Base-by-base conservation (phyloP, 202 grass and related monocot genomes). In the Schoenoplectus tabernaemontani region DNA sequence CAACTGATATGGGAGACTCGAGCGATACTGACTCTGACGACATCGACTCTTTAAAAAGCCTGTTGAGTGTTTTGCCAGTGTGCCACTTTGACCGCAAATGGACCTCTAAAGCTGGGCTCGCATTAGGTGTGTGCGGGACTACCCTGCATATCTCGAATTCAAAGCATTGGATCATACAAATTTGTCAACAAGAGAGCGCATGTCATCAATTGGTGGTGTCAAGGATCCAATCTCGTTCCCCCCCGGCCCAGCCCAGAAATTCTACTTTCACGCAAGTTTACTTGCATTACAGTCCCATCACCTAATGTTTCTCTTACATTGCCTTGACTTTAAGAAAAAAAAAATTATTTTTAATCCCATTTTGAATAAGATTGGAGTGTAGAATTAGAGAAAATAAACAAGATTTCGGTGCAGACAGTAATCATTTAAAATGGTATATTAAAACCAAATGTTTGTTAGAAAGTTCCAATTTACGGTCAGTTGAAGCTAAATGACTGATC, bases 151-250 rank as follows among this genome's bases (percentile, higher is more conserved):
- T 68, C 92, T 99, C 16, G 92, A 99, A 84, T 91, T 58, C 71
- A 96, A 82, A 83, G 96, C 96, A 12, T 86, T 99, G 0, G 96
- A 99, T 83, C 96, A 99, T 57, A 92, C 96, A 9, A 99, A 93
- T 81, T 90, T 99, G 7, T 99, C 96, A 19, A 92, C 96, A 23
- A 86, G 90, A 28, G 53, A 64, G 60, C 56, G 60, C 2, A 84
- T 81, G 75, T 93, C 89, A 34, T 59, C 59, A 19, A 28, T n/a
- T 43, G 39, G 77, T 80, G 77, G 59, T 17, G 7, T 19, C 78
- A 91, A 86, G 85, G 82, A 88, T 39, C 85, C 91, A 2, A 92
- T 97, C 24, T 91, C 89, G 8, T 97, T n/a, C n/a, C 93, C 15
- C 91, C 93, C 1, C 83, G 93, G 1, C 93, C 93, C 1, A 91